Evolutionary conservation across 257 asterid genomes (phyloP).

Genomic region (Fraxinus anomala): DNA sequence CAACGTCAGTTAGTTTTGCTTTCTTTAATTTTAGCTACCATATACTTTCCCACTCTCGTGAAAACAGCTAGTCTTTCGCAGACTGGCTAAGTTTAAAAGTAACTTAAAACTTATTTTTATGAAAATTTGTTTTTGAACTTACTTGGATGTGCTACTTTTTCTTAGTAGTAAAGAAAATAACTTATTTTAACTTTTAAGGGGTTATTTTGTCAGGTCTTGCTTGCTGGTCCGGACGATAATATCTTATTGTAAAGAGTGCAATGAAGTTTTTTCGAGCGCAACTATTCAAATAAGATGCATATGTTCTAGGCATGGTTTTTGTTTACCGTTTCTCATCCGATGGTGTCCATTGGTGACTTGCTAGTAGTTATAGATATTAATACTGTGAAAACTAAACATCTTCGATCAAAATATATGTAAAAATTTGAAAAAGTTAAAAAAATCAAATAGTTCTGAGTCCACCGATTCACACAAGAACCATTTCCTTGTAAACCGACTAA

Average conservation of each 20-base stretch:
- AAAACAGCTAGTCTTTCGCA: background rate
- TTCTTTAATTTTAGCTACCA: background rate
- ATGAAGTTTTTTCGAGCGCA: background rate
- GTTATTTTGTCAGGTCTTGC: background rate
- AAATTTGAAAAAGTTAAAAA: too few relatives aligned
- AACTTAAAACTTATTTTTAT: too few relatives aligned
- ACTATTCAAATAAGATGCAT: background rate
- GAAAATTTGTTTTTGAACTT: too few relatives aligned
- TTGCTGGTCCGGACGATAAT: background rate
- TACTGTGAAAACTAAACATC: too few relatives aligned
- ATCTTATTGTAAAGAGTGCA: background rate
- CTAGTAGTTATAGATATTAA: too few relatives aligned
- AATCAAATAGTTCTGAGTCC: too few relatives aligned
- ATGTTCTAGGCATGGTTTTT: conserved; percentile 18
- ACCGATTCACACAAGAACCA: too few relatives aligned
- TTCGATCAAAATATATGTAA: too few relatives aligned
- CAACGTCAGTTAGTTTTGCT: conserved; percentile 60
- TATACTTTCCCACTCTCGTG: too few relatives aligned
- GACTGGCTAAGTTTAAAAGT: too few relatives aligned
- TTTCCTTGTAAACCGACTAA: too few relatives aligned
- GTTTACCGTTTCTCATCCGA: background rate
- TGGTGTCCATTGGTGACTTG: background rate
- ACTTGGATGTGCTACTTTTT: background rate
- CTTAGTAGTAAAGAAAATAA: background rate
- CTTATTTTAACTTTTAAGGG: too few relatives aligned